A percentile compares a stretch with the other conserved stretches of the same genome.
phyloP scores from a whole-genome alignment of 2,329 filamentous ascomycete species.

The Cadophora sp. region DNA sequence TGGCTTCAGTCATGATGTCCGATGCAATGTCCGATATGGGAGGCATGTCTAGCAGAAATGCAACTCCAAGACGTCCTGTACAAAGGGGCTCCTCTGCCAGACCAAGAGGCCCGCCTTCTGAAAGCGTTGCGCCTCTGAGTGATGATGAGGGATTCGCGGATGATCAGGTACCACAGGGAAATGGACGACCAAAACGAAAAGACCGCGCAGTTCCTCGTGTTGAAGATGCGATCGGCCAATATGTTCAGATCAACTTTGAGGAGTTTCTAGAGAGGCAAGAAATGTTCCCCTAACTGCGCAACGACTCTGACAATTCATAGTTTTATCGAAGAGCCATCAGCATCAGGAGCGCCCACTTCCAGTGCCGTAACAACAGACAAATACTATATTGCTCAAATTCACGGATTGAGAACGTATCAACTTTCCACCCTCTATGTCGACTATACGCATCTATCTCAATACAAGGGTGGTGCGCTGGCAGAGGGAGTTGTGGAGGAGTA shows the following conservation, averaged over 20 bases:
- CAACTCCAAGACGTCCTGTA: slow-evolving; percentile 37
- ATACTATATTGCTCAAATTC: slow-evolving; percentile 86
- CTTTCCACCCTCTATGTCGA: slow-evolving; percentile 90
- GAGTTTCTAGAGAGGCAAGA: slow-evolving; percentile 76
- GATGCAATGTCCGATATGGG: slow-evolving; percentile 40
- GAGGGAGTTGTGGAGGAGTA: slow-evolving; percentile 89
- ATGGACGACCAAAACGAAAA: slow-evolving; percentile 49
- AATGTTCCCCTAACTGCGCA: slow-evolving; percentile 38
- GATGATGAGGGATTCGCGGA: slow-evolving; percentile 71
- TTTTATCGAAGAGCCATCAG: slow-evolving; percentile 72
- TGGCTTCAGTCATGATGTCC: slow-evolving; percentile 45
- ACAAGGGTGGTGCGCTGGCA: slow-evolving; percentile 81
- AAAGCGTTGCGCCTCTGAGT: slow-evolving; percentile 64
- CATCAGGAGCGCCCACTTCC: slow-evolving; percentile 68
- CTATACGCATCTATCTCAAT: slow-evolving; percentile 80
- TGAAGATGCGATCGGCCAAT: slow-evolving; percentile 77
- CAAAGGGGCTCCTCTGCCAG: slow-evolving; percentile 43
- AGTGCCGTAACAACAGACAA: slow-evolving; percentile 78
- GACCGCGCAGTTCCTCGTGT: slow-evolving; percentile 69
- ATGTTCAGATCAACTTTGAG: slow-evolving; percentile 79
- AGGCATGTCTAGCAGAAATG: slow-evolving; percentile 33
- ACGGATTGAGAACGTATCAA: slow-evolving; percentile 74
- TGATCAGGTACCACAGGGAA: slow-evolving; percentile 65
- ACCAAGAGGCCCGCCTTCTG: slow-evolving; percentile 60
- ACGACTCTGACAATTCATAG: slow-evolving; percentile 41